Conservation (phyloP, 176 grass and related monocot species). For the Oryza brachyantha region DNA sequence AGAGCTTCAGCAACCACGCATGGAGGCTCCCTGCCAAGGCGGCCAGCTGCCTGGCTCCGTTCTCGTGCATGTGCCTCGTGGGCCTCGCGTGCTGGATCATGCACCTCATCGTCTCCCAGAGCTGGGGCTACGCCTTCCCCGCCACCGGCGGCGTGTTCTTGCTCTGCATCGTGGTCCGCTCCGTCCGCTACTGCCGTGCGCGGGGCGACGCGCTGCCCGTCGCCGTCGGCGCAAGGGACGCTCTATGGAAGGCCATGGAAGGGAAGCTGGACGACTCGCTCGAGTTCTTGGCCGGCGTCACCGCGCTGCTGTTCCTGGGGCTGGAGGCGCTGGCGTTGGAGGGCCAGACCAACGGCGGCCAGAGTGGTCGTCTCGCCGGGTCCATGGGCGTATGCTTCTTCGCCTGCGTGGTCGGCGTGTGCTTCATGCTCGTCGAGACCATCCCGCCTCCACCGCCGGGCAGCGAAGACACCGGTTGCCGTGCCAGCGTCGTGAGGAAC, state of each 20-base stretch:
- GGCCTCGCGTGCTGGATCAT: neutral
- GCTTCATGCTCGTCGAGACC: neutral
- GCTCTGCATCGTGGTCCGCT: neutral
- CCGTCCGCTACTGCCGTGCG: neutral
- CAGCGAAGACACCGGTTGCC: no score
- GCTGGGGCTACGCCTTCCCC: no score
- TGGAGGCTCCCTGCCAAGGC: neutral
- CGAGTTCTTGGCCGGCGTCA: neutral
- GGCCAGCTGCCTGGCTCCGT: neutral
- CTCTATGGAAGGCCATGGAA: no score
- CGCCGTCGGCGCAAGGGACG: no score
- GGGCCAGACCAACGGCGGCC: neutral
- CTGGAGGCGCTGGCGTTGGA: neutral
- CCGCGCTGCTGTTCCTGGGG: neutral
- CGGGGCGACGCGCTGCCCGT: no score
- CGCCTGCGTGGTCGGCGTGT: neutral
- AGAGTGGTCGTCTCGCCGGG: neutral
- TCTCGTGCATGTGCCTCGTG: neutral
- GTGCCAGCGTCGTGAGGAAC: neutral
- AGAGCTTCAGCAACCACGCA: neutral
- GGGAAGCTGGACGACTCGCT: neutral
- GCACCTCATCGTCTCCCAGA: neutral
- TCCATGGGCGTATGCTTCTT: neutral
- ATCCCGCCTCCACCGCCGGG: neutral
- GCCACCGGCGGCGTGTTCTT: no score